Base-by-base conservation (phyloP, 352 stramenopile species). In the Hyaloperonospora arabidopsidis region DNA sequence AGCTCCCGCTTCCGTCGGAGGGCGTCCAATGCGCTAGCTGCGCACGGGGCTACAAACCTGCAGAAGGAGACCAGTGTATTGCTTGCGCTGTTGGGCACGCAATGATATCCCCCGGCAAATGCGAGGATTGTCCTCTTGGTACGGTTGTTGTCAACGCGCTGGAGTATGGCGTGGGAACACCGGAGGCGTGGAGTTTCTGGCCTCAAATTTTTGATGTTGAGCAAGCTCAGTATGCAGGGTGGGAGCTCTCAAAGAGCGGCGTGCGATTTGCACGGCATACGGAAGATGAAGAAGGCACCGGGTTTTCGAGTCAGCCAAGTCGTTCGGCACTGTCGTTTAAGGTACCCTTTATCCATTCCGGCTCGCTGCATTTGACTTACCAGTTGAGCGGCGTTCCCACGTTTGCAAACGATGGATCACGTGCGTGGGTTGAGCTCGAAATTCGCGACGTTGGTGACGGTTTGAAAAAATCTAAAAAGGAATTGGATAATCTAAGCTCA, bases 401-500 rank as follows among this genome's bases (percentile, higher is more conserved):
- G 0, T 87, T 87, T 51, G 77, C 64, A 44, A 65, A 58, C 3
- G 68, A 81, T n/a, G 74, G 73, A 1, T 64, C 62, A 6, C 76
- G 76, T 28, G 79, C 76, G n/a, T 89, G 79, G 79, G 58, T 89
- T 19, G 79, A 87, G 57, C 55, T 89, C 13, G 74, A 89, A 56
- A 61, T 84, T 7, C 64, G 51, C 5, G 64, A 68, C 49, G 54
- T 57, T 7, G 44, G 43, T 12, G 51, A 29, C 21, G 49, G 17
- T 35, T 47, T 23, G 19, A 65, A 55, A 22, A 68, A 66, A 38
- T 43, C 25, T 2, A 59, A 59, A 25, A 61, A 55, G 8, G 34
- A 51, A 19, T 29, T 52, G n/a, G 53, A 61, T 13, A 32, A 64
- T 23, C 51, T 49, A 17, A 61, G 45, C 35, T 23, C 41, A 5